Evolutionary conservation across 2,329 filamentous ascomycete genomes (phyloP), one percentile per base, ranked within the genome.

Genomic region (Talaromyces sp.): DNA sequence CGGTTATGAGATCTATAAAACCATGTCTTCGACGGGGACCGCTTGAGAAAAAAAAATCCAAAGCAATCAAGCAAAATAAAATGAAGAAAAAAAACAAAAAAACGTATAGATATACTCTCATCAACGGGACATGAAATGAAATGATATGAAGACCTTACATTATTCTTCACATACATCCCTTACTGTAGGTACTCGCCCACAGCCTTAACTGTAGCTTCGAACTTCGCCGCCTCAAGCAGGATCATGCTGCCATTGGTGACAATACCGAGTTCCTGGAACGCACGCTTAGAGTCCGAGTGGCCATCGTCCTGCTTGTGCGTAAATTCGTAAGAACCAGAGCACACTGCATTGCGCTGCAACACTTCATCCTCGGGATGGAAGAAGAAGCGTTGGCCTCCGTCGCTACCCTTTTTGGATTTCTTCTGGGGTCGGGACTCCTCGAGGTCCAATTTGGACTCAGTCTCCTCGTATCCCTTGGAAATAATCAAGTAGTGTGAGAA

Each of bases 311-410:
- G 79, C 56, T 90, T 85, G 70, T 89, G 93, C 42, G 87, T 88
- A 72, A 91, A 96, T 16, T 88, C 83, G 68, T 87, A 96, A 47
- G 81, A 84, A 22, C 86, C 88, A 58, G 82, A 79, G 13, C 85
- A 90, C 35, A 85, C 56, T 2, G 91, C 89, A 74, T 93, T 82
- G 67, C 85, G 86, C 60, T 94, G 86, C 65, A 97, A 76, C 47
- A 93, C 83, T 78, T 97, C 94, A 68, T 99, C 94, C 75, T 99
- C 94, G 0, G 91, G 88, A 70, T 99, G 94, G 79, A 97, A 99
- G 75, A 92, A 95, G 75, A 91, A 96, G 30, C 84, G 79, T 64
- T 88, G 82, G 8, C 79, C 75, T 47, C 81, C 70, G 40, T 66
- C 68, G 2, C 56, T 66, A 0, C 62, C 68, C 55, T 74, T 82